Base-by-base conservation (phyloP, 2,329 filamentous ascomycete species). In the Phialophora macrospora region DNA sequence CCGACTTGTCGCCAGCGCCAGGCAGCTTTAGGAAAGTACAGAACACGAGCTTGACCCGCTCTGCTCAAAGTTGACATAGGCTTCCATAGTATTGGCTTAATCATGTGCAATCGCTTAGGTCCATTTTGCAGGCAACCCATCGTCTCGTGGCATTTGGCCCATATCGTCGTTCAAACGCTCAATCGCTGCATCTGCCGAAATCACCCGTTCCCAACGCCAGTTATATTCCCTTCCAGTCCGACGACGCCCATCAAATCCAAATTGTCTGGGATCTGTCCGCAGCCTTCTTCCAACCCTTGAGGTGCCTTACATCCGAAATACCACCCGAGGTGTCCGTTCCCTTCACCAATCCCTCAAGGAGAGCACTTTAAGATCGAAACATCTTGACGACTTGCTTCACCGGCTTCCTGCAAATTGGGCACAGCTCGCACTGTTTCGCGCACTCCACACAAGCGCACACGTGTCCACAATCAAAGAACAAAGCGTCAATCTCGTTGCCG, bases 391-490 rank as follows among this genome's bases (percentile, higher is more conserved):
- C 82, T 59, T 78, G 83, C 67, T 84, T 74, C 22, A 88, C 83
- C 60, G 80, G 79, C 77, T 83, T 84, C 63, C 87, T 79, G 74
- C 87, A 89, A 26, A 88, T 84, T 1, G 87, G 87, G 70, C 87
- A 89, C 57, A 78, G 79, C 62, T 87, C 84, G 32, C 88, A 82
- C 72, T 84, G 81, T 58, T 80, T 80, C 12, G 87, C 86, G 72
- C 87, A 89, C n/a, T 77, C 77, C 64, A 85, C 76, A 68, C 87
- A 89, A 3, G 86, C 83, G 54, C 86, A 83, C 20, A 88, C 84
- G 72, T 89, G 87, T 0, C 87, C 87, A 69, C 87, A 89, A 68
- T 86, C 84, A 70, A 85, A 86, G 73, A 89, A 88, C 6, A 86
- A 80, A 4, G 85, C 83, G 66, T 87, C 84, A 61, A 86, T 84